Conservation (phyloP, 257 asterid species). For the Forsythia suspensa region DNA sequence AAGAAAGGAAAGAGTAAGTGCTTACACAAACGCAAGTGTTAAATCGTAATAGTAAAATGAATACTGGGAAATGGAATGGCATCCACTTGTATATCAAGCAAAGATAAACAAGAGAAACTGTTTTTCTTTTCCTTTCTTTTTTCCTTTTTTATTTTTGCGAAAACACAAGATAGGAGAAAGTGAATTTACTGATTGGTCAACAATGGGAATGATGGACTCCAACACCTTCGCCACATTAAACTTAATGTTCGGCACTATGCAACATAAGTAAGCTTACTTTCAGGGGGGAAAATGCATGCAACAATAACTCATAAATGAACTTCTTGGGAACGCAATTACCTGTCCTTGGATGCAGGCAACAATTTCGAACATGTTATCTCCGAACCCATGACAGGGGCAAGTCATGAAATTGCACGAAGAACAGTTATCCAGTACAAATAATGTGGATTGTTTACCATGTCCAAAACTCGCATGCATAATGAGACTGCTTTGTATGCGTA, state of each 20-base stretch:
- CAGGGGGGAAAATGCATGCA: neutral
- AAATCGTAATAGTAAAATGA: neutral
- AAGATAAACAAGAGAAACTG: neutral
- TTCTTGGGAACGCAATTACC: slow-evolving; percentile 37
- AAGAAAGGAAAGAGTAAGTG: neutral
- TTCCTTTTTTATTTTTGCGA: neutral
- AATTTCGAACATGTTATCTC: slow-evolving; percentile 87
- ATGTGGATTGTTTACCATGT: slow-evolving; percentile 75
- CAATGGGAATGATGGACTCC: slow-evolving; percentile 82
- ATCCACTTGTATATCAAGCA: neutral
- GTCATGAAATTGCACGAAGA: slow-evolving; percentile 77
- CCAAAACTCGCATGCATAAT: slow-evolving; percentile 63
- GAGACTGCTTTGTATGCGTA: too few relatives aligned
- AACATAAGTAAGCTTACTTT: slow-evolving; percentile 15
- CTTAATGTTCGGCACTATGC: slow-evolving; percentile 92
- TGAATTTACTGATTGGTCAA: slow-evolving; percentile 74
- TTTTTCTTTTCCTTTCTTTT: neutral
- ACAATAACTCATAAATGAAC: slow-evolving; percentile 13
- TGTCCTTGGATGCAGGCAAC: slow-evolving; percentile 82
- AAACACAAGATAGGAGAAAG: slow-evolving; percentile 12
- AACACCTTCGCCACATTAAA: slow-evolving; percentile 91
- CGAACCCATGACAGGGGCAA: slow-evolving; percentile 93
- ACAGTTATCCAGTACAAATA: slow-evolving; percentile 85
- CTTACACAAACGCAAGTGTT: neutral
- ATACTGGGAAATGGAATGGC: neutral